phyloP scores from a whole-genome alignment of 1,284 basidiomycete species.

The Rhodotorula glutinis region DNA sequence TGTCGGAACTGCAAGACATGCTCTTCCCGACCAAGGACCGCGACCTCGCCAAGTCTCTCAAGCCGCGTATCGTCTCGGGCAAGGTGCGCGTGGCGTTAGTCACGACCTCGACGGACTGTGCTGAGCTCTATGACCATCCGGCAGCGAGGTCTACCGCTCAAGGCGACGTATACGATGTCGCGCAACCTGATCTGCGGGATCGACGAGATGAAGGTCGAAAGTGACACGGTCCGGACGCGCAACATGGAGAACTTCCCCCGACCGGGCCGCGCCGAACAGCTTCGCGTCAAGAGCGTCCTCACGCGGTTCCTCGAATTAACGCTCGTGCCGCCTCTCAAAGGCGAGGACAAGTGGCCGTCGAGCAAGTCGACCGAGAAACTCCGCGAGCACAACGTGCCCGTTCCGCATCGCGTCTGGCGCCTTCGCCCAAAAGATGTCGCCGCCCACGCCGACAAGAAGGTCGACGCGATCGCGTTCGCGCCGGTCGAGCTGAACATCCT shows the following conservation, averaged over 20 bases:
- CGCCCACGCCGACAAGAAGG: background rate
- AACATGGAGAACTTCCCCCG: background rate
- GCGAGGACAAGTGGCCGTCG: conserved; percentile 12
- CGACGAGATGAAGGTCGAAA: background rate
- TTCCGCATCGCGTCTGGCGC: conserved; percentile 27
- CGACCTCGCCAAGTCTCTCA: background rate
- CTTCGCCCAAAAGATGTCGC: background rate
- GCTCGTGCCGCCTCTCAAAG: background rate
- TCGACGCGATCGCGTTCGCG: conserved; percentile 3
- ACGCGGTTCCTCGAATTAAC: conserved; percentile 8
- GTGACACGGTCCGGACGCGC: too few relatives aligned
- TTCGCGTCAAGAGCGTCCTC: background rate
- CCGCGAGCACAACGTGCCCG: background rate
- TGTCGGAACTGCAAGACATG: background rate
- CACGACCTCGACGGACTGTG: too few relatives aligned
- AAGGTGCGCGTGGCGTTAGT: background rate
- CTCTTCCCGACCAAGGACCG: background rate
- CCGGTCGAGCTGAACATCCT: conserved; percentile 12
- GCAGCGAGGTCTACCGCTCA: background rate
- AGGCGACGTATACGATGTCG: background rate
- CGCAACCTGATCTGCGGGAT: conserved; percentile 4
- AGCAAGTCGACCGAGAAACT: background rate
- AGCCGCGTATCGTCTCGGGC: background rate
- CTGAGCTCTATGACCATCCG: too few relatives aligned
- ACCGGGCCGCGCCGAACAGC: background rate